Conservation (phyloP, 305 asterid species). For the Rubia tinctorum region DNA sequence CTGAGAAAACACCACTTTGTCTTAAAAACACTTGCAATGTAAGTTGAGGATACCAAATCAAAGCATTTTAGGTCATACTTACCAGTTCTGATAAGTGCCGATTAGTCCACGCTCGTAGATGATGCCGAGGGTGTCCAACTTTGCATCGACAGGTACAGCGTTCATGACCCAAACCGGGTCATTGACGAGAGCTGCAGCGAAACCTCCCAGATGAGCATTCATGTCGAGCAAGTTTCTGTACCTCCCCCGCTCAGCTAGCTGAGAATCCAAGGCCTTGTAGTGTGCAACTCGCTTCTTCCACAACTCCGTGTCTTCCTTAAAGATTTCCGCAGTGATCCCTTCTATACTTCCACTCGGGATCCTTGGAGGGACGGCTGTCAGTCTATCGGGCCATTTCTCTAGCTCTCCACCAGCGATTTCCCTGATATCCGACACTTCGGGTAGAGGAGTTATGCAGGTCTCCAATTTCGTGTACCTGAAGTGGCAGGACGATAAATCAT, state of each 20-base stretch:
- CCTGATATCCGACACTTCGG: constrained; percentile 64
- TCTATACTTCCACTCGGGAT: constrained; percentile 48
- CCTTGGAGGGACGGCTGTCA: constrained; percentile 76
- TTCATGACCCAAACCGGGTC: constrained; percentile 97
- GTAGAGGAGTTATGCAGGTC: constrained; percentile 75
- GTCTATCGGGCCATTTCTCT: constrained; percentile 77
- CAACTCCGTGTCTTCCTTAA: constrained; percentile 40
- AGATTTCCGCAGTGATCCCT: constrained; percentile 50
- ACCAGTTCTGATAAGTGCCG: constrained; percentile 93
- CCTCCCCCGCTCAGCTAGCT: constrained; percentile 77
- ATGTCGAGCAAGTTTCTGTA: constrained; percentile 85
- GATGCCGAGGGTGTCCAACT: constrained; percentile 61
- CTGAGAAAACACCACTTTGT: constrained; percentile 26
- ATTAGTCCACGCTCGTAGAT: constrained; percentile 86
- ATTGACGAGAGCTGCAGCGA: constrained; percentile 75
- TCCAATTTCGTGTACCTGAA: constrained; percentile 88
- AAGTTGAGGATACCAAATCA: not conserved
- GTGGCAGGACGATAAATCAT: not conserved
- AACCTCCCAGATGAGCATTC: constrained; percentile 88
- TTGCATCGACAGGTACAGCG: constrained; percentile 62
- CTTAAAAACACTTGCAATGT: not conserved
- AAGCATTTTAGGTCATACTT: not conserved
- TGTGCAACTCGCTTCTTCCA: constrained; percentile 76
- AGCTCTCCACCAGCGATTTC: constrained; percentile 71
- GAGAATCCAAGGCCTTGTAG: constrained; percentile 66